Evolutionary conservation across 2,329 filamentous ascomycete genomes (phyloP).

Genomic region (Alternaria gaisen): DNA sequence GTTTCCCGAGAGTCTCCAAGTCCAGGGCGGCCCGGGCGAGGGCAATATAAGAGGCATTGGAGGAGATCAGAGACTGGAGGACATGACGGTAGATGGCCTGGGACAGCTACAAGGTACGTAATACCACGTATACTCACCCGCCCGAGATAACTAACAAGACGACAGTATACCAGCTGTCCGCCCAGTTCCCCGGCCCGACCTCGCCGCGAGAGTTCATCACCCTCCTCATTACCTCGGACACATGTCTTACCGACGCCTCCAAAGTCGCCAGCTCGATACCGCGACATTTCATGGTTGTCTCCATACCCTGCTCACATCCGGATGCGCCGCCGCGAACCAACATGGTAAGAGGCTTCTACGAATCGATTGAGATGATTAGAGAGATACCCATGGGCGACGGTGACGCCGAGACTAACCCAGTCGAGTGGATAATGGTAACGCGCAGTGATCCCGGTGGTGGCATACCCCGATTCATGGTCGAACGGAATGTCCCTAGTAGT

Average conservation of each 20-base stretch:
- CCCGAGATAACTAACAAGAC: constrained; percentile 9
- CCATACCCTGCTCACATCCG: constrained; percentile 81
- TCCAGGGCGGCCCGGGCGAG: constrained; percentile 73
- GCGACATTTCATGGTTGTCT: constrained; percentile 85
- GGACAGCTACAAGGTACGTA: constrained; percentile 70
- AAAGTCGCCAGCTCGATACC: constrained; percentile 56
- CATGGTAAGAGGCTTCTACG: constrained; percentile 85
- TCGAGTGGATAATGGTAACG: constrained; percentile 95
- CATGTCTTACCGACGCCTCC: constrained; percentile 60
- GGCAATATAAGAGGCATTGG: constrained; percentile 86
- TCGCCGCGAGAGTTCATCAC: constrained; percentile 89
- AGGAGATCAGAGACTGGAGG: constrained; percentile 77
- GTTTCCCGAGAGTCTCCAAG: constrained; percentile 79
- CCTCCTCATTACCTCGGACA: constrained; percentile 73
- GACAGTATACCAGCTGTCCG: constrained; percentile 82
- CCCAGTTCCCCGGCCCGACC: constrained; percentile 89
- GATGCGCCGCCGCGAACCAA: constrained; percentile 74
- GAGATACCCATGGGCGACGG: constrained; percentile 71
- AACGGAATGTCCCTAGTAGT: constrained; percentile 82
- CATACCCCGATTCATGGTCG: constrained; percentile 90
- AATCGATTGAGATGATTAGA: constrained; percentile 89
- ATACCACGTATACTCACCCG: neutral
- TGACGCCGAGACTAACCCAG: constrained; percentile 66
- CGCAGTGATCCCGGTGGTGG: constrained; percentile 87
- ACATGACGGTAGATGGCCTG: constrained; percentile 64